Evolutionary conservation across 2,329 filamentous ascomycete species (phyloP).

Genomic region (Trichoderma sp.): DNA sequence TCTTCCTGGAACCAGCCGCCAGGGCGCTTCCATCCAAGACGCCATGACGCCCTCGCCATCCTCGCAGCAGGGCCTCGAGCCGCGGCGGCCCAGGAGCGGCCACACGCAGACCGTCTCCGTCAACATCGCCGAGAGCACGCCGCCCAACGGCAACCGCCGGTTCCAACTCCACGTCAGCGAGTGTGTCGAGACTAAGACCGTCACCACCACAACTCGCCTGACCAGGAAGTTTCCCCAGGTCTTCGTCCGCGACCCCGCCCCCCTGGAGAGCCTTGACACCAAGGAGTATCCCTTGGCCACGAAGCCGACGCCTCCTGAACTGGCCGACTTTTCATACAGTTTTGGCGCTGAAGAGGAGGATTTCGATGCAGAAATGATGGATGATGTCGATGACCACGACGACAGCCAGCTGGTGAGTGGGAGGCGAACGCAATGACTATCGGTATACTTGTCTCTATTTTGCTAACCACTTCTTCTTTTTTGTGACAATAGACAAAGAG

Average conservation of each 20-base stretch:
- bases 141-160: conserved; percentile 42
- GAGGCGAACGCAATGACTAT: not conserved
- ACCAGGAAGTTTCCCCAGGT: conserved; percentile 85
- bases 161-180: conserved; percentile 64
- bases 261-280: conserved; percentile 73
- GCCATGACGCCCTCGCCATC: conserved; percentile 46
- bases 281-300: conserved; percentile 89
- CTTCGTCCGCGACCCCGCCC: conserved; percentile 72
- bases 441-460: not conserved
- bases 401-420: conserved; percentile 34
- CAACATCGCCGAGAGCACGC: conserved; percentile 50
- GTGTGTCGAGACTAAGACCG: conserved; percentile 69
- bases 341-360: conserved; percentile 40
- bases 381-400: conserved; percentile 28
- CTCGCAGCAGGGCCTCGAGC: conserved; percentile 47
- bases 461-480: conserved; percentile 16
- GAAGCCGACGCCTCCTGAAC: conserved; percentile 77
- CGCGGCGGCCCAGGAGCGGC: conserved; percentile 41
- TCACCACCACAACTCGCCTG: conserved; percentile 92
- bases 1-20: conserved; percentile 25
- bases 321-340: conserved; percentile 78
- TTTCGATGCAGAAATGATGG: conserved; percentile 34
- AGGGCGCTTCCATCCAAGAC: conserved; percentile 28
- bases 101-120: conserved; percentile 52
- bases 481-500: conserved; percentile 32